A percentile compares a stretch with the other conserved stretches of the same genome.
These are phyloP conservation scores for Strobilomyces confusus DNA, from an alignment of 768 basidiomycete species.

Conservation along the genomic window DNA sequence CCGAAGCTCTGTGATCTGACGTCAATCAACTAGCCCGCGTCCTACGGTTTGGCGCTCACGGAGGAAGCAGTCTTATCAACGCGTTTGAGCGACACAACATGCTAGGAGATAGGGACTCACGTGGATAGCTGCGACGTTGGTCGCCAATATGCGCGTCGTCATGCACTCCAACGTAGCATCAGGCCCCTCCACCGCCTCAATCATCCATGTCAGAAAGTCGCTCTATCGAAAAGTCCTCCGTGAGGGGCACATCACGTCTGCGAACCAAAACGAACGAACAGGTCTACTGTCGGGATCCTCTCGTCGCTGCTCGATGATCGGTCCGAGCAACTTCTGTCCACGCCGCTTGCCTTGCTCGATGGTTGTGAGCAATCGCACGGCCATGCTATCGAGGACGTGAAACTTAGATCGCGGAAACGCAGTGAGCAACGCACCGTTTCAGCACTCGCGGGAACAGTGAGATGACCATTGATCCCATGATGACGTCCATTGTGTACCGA, in stretches of 20 bases:
- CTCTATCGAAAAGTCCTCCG: conserved; percentile 15
- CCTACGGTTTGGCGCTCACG: conserved; percentile 1
- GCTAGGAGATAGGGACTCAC: conserved; percentile 9
- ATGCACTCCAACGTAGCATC: conserved; percentile 17
- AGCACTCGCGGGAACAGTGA: neutral
- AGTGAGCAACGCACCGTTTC: neutral
- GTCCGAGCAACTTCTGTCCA: conserved; percentile 19
- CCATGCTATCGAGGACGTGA: neutral
- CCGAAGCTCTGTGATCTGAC: conserved; percentile 16
- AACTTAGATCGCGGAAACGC: neutral
- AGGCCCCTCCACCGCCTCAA: conserved; percentile 17
- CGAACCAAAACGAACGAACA: conserved; percentile 18
- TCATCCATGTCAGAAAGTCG: conserved; percentile 32
- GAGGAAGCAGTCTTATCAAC: conserved; percentile 15
- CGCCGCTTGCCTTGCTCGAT: neutral
- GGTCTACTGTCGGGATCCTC: conserved; percentile 26
- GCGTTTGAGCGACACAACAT: neutral
- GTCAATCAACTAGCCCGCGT: neutral
- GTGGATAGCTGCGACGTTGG: conserved; percentile 20
- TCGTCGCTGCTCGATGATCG: conserved; percentile 30
- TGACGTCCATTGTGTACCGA: conserved; percentile 28
- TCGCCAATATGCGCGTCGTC: conserved; percentile 11
- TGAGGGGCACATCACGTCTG: neutral
- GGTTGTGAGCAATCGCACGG: neutral
- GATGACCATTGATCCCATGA: neutral